phyloP scores from a whole-genome alignment of 2,329 filamentous ascomycete species.

The Ophiostoma ips region DNA sequence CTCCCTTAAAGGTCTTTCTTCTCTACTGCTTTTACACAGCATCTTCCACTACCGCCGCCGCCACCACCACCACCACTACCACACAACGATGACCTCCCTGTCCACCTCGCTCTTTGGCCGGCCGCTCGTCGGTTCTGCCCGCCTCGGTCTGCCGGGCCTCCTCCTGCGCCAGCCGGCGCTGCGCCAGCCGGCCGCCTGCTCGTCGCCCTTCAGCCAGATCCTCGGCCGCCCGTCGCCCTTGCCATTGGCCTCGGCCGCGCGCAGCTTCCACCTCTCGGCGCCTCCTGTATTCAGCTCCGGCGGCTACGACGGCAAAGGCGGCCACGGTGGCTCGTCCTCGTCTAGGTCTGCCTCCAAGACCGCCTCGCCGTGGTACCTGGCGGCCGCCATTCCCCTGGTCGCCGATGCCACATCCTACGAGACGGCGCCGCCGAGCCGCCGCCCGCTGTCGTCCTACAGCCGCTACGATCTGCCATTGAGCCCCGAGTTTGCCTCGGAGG shows the following conservation, averaged over 20 bases:
- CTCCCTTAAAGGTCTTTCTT: background rate
- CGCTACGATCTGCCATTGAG: slow-evolving; percentile 11
- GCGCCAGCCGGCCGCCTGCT: background rate
- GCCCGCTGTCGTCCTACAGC: background rate
- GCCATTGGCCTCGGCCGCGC: background rate
- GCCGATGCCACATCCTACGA: background rate
- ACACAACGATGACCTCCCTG: background rate
- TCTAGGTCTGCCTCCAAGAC: background rate
- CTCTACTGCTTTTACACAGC: background rate
- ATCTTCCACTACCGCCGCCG: background rate
- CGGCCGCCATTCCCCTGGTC: slow-evolving; percentile 6
- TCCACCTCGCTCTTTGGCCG: background rate
- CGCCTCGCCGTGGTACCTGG: slow-evolving; percentile 4
- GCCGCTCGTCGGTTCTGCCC: background rate
- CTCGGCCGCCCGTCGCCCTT: background rate
- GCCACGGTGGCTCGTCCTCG: slow-evolving; percentile 1
- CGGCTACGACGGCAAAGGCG: background rate
- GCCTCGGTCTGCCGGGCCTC: background rate
- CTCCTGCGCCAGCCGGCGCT: background rate
- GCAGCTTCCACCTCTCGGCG: background rate
- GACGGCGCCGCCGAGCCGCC: background rate
- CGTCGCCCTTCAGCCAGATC: background rate
- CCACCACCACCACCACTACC: background rate
- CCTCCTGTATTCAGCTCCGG: background rate
- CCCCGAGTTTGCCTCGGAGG: slow-evolving; percentile 29